phyloP scores from a whole-genome alignment of 1,284 basidiomycete species.

The Boletus semigastroideus region DNA sequence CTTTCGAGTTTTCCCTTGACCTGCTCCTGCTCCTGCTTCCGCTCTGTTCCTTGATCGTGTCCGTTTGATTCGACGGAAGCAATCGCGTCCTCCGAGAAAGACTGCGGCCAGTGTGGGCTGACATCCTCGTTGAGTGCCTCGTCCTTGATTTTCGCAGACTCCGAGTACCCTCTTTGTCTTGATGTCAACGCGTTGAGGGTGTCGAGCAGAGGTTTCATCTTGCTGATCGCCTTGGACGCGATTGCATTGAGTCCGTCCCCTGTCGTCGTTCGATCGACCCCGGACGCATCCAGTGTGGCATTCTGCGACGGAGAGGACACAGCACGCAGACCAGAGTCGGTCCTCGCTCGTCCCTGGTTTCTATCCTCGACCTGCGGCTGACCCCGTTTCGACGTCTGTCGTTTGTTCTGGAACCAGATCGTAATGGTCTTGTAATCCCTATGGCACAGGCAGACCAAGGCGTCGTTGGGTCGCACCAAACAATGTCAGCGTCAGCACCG shows the following conservation, averaged over 20 bases:
- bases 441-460: too few relatives aligned
- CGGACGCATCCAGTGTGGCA: slow-evolving; percentile 19
- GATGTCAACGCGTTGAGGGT: slow-evolving; percentile 17
- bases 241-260: background rate
- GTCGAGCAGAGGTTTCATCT: slow-evolving; percentile 24
- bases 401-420: slow-evolving; percentile 54
- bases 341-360: background rate
- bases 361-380: slow-evolving; percentile 7
- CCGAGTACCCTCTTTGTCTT: slow-evolving; percentile 1
- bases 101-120: background rate
- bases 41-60: background rate
- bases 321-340: slow-evolving; percentile 24
- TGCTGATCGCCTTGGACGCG: slow-evolving; percentile 16
- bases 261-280: background rate
- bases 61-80: background rate
- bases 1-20: slow-evolving; percentile 4
- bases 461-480: too few relatives aligned
- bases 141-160: background rate
- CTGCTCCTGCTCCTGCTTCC: slow-evolving; percentile 11
- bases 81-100: background rate
- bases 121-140: slow-evolving; percentile 1
- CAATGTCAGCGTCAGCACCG: too few relatives aligned
- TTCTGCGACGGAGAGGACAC: slow-evolving; percentile 34
- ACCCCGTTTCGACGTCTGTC: slow-evolving; percentile 44
- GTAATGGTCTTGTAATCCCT: slow-evolving; percentile 47